Evolutionary conservation across 2,329 filamentous ascomycete genomes (phyloP).

Genomic region (Bipolaris victoriae): DNA sequence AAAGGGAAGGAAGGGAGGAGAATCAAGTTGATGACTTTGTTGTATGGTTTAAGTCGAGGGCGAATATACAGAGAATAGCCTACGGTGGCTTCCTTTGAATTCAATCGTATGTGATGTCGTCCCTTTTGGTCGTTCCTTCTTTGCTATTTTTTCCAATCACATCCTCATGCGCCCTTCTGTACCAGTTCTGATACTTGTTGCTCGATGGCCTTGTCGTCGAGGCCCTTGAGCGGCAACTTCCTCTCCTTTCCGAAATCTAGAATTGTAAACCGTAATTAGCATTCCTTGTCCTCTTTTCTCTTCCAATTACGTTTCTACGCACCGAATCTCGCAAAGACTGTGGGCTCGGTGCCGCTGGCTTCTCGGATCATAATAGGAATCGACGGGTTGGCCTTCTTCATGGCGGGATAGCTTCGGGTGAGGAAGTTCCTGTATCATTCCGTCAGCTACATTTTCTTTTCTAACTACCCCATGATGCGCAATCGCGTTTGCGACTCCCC

Average conservation of each 20-base stretch:
- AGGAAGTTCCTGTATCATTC: slow-evolving; percentile 74
- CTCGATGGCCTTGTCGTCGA: slow-evolving; percentile 75
- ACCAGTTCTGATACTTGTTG: slow-evolving; percentile 69
- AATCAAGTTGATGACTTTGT: no score
- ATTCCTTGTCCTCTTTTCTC: background rate
- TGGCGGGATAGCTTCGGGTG: slow-evolving; percentile 88
- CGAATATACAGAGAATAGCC: background rate
- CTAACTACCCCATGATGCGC: background rate
- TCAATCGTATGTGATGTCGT: background rate
- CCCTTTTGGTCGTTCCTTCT: background rate
- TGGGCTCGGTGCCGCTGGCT: slow-evolving; percentile 81
- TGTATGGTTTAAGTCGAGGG: no score
- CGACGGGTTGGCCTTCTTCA: slow-evolving; percentile 99
- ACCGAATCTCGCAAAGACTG: slow-evolving; percentile 94
- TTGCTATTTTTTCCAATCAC: background rate
- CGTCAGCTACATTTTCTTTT: slow-evolving; percentile 12
- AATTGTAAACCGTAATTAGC: background rate
- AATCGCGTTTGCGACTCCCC: slow-evolving; percentile 5
- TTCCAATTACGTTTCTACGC: slow-evolving; percentile 37
- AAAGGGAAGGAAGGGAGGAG: no score
- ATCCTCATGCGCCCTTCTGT: slow-evolving; percentile 45
- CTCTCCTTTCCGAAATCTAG: slow-evolving; percentile 72
- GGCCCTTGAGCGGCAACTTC: slow-evolving; percentile 67
- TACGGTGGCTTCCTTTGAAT: background rate
- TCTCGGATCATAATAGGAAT: slow-evolving; percentile 95